A percentile compares a stretch with the other conserved stretches of the same genome.
phyloP scores from a whole-genome alignment of 441 rosid genomes.

The Syzygium syzygioides region DNA sequence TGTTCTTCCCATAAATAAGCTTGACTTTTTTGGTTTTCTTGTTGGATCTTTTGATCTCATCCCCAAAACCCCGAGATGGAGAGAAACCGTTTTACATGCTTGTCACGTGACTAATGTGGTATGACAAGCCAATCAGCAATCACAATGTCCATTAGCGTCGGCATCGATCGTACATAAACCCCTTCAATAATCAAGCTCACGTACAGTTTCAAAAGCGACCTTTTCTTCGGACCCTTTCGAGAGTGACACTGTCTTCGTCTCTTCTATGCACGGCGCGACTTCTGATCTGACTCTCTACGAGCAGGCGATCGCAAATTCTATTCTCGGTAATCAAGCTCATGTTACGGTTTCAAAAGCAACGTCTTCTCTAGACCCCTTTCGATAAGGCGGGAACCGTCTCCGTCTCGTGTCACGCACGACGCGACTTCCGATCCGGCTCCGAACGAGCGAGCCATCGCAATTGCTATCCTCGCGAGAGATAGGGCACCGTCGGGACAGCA shows the following conservation, averaged over 20 bases:
- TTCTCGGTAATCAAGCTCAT: background rate
- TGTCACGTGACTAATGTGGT: background rate
- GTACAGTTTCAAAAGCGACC: no score
- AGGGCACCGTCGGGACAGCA: background rate
- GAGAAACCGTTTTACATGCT: rapidly evolving
- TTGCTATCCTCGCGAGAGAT: background rate
- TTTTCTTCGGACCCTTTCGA: no score
- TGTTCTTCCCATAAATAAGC: background rate
- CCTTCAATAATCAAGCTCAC: background rate
- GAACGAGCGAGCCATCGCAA: background rate
- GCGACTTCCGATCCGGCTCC: background rate
- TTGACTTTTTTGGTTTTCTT: background rate
- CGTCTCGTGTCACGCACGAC: no score
- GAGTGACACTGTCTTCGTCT: no score
- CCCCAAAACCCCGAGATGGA: background rate
- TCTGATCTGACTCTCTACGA: no score
- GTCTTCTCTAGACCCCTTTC: no score
- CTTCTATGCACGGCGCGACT: no score
- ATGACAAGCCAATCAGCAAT: background rate
- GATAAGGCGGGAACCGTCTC: background rate
- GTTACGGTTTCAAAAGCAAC: background rate
- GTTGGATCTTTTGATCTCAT: background rate
- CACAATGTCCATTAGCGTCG: background rate
- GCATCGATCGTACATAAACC: background rate
- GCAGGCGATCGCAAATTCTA: no score